Conservation (phyloP, 768 basidiomycete genomes). For the Tulasnella sp. region DNA sequence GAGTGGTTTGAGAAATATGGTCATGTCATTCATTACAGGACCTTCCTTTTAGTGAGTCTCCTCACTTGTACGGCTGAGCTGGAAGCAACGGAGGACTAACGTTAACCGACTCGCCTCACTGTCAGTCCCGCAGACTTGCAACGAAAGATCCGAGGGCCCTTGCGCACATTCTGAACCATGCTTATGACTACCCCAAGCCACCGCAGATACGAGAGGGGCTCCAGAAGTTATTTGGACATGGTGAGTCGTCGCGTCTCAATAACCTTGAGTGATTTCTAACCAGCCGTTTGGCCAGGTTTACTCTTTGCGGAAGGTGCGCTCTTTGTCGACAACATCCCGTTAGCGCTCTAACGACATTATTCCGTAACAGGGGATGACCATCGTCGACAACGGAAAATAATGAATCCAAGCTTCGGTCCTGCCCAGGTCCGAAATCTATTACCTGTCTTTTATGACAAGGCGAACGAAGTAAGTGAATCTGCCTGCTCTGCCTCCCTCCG, state of each 20-base stretch:
- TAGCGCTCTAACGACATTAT: neutral
- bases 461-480: conserved; percentile 49
- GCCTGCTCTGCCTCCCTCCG: neutral
- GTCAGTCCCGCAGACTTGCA: conserved; percentile 21
- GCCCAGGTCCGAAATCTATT: conserved; percentile 62
- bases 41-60: conserved; percentile 8
- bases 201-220: conserved; percentile 2
- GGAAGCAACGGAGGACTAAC: neutral
- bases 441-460: conserved; percentile 60
- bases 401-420: conserved; percentile 69
- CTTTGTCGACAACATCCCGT: neutral
- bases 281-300: neutral
- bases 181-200: conserved; percentile 29
- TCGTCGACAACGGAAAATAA: conserved; percentile 27
- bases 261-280: neutral
- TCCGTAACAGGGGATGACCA: conserved; percentile 19
- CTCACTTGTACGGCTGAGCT: neutral
- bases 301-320: conserved; percentile 23
- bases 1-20: conserved; percentile 28
- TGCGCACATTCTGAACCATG: conserved; percentile 15
- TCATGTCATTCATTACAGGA: conserved; percentile 16
- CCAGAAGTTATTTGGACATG: conserved; percentile 5
- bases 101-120: neutral
- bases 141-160: conserved; percentile 32
- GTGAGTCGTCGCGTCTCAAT: neutral